Evolutionary conservation across 192 early-diverging fungal species (phyloP).

Genomic region (Funneliformis geosporum): DNA sequence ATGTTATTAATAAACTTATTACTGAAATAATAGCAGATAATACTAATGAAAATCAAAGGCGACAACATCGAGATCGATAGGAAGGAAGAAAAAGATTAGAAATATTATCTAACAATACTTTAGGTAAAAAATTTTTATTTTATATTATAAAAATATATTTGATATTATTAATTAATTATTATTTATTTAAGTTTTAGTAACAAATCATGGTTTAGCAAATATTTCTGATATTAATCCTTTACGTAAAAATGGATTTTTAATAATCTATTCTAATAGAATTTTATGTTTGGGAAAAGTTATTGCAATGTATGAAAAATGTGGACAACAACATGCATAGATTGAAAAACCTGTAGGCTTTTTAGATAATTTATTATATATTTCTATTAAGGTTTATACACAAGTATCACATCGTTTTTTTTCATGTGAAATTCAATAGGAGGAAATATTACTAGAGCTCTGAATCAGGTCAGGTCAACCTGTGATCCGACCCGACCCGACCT

Average conservation of each 20-base stretch:
- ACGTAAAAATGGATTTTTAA: not conserved
- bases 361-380: not conserved
- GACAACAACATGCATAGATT: not conserved
- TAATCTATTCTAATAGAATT: slow-evolving; percentile 10
- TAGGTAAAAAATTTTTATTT: no score
- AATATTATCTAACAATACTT: not conserved
- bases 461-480: no score
- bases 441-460: no score
- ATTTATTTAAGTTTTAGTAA: slow-evolving; percentile 5
- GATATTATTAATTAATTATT: no score
- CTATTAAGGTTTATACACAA: not conserved
- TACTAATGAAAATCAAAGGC: not conserved
- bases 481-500: no score
- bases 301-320: slow-evolving; percentile 5
- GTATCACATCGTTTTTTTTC: not conserved
- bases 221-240: not conserved
- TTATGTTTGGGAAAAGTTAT: slow-evolving; percentile 18
- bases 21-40: not conserved
- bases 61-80: not conserved
- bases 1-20: not conserved
- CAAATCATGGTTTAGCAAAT: not conserved
- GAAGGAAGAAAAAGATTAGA: not conserved
- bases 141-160: no score
- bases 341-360: not conserved
- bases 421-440: not conserved